Percentiles rank a stretch among this genome's conserved stretches.
These are phyloP conservation scores for Graphilbum ipis-grandicollis DNA, from an alignment of 2,329 filamentous ascomycete genomes.

Conservation along the genomic window DNA sequence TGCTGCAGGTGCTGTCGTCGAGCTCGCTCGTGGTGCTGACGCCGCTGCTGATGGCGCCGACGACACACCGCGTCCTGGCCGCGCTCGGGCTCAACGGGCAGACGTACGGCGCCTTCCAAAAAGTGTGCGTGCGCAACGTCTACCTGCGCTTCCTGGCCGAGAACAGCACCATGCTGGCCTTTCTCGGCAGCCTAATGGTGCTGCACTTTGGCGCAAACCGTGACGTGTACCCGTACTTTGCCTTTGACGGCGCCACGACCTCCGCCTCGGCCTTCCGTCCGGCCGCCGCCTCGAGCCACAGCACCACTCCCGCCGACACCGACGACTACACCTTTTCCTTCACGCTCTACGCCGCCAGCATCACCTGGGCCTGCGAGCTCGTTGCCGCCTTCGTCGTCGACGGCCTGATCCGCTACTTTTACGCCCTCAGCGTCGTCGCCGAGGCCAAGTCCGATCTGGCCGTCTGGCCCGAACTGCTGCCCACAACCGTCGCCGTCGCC, in stretches of 20 bases:
- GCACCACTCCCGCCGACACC: slow-evolving; percentile 10
- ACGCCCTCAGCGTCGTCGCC: slow-evolving; percentile 42
- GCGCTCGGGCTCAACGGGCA: slow-evolving; percentile 38
- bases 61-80: slow-evolving; percentile 36
- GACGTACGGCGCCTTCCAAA: slow-evolving; percentile 46
- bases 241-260: slow-evolving; percentile 41
- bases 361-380: slow-evolving; percentile 53
- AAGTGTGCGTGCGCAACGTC: slow-evolving; percentile 47
- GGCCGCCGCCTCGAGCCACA: slow-evolving; percentile 17
- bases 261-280: too few relatives aligned
- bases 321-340: slow-evolving; percentile 42
- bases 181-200: slow-evolving; percentile 46
- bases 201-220: slow-evolving; percentile 51
- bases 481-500: slow-evolving; percentile 47
- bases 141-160: slow-evolving; percentile 51
- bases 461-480: slow-evolving; percentile 50
- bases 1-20: slow-evolving; percentile 47
- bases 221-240: slow-evolving; percentile 52
- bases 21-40: slow-evolving; percentile 44
- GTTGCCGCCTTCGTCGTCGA: slow-evolving; percentile 42
- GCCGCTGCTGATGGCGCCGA: slow-evolving; percentile 43
- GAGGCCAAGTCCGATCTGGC: slow-evolving; percentile 48
- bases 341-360: slow-evolving; percentile 43
- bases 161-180: slow-evolving; percentile 51
- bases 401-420: slow-evolving; percentile 38